These are phyloP conservation scores for Plectranthus barbatus DNA, from an alignment of 257 asterid species.

Conservation along the genomic window DNA sequence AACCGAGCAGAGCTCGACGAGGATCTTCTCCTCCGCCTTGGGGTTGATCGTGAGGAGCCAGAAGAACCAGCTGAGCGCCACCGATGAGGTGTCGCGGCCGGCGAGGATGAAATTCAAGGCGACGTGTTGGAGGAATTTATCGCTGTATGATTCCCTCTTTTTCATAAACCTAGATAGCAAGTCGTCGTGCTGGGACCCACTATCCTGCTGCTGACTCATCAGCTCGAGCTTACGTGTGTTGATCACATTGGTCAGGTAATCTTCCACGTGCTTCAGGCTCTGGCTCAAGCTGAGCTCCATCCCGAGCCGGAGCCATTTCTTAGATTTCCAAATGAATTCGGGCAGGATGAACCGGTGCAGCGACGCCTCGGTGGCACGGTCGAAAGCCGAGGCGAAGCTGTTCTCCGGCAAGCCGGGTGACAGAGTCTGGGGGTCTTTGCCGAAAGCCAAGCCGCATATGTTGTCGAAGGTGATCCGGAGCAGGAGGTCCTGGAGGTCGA, in stretches of 20 bases:
- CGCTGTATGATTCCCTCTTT: constrained; percentile 34
- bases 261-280: constrained; percentile 36
- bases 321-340: too few species aligned
- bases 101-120: too few species aligned
- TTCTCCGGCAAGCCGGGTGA: constrained; percentile 39
- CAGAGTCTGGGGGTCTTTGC: too few species aligned
- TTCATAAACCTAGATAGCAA: too few species aligned
- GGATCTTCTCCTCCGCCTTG: constrained; percentile 33
- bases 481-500: constrained; percentile 39
- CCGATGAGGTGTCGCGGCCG: too few species aligned
- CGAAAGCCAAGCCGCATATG: too few species aligned
- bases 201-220: constrained; percentile 19
- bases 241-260: constrained; percentile 35
- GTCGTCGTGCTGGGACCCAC: constrained; percentile 34
- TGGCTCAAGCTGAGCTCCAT: constrained; percentile 34
- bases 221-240: constrained; percentile 39
- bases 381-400: too few species aligned
- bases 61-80: too few species aligned
- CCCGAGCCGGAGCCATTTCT: too few species aligned
- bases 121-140: constrained; percentile 33
- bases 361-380: too few species aligned
- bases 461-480: constrained; percentile 44
- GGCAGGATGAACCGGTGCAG: too few species aligned
- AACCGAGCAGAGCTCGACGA: constrained; percentile 29
- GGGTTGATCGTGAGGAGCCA: constrained; percentile 29